Percentiles rank a stretch among this genome's conserved stretches.
Evolutionary conservation across 2,329 filamentous ascomycete species (phyloP).

Genomic region (Alternaria incomplexa): DNA sequence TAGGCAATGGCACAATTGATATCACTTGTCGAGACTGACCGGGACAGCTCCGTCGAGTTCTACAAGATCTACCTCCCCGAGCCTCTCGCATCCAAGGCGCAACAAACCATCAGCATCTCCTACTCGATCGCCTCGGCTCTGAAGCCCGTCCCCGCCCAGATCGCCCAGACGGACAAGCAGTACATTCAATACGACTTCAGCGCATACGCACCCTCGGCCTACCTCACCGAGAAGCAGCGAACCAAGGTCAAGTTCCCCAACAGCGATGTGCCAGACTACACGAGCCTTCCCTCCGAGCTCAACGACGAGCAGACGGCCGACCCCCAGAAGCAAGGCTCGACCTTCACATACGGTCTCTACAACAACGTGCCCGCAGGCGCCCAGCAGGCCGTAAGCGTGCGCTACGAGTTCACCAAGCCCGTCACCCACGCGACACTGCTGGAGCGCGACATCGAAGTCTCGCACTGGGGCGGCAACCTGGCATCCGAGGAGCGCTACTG

Average conservation of each 20-base stretch:
- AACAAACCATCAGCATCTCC: conserved; percentile 86
- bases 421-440: conserved; percentile 78
- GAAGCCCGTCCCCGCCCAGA: conserved; percentile 77
- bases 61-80: conserved; percentile 80
- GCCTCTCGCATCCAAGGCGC: conserved; percentile 75
- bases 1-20: conserved; percentile 24
- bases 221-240: conserved; percentile 90
- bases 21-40: background rate
- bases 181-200: conserved; percentile 87
- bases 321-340: conserved; percentile 82
- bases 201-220: conserved; percentile 82
- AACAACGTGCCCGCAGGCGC: conserved; percentile 80
- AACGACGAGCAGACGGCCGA: conserved; percentile 68
- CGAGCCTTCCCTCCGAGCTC: conserved; percentile 66
- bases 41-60: conserved; percentile 64
- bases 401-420: conserved; percentile 95
- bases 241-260: conserved; percentile 91
- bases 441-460: conserved; percentile 92
- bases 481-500: conserved; percentile 95
- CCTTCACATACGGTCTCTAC: conserved; percentile 90
- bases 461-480: conserved; percentile 96
- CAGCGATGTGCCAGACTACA: conserved; percentile 82
- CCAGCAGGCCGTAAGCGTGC: conserved; percentile 73
- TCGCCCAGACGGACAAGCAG: conserved; percentile 85
- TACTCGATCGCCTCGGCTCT: conserved; percentile 84